Evolutionary conservation across 345 rosid species (phyloP).

Genomic region (Anastatica hierochuntica): DNA sequence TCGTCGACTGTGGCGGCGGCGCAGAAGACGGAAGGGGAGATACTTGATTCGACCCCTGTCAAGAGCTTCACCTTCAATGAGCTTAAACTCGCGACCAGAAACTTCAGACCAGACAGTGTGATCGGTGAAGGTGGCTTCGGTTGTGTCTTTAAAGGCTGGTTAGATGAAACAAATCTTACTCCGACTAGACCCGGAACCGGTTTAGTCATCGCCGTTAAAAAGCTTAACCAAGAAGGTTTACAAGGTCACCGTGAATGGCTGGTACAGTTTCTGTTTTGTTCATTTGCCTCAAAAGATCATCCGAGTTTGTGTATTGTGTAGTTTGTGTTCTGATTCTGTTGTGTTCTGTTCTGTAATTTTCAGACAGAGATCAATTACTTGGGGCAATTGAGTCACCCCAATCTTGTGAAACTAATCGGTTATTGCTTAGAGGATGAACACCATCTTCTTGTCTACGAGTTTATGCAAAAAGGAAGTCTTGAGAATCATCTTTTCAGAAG

Average conservation of each 20-base stretch:
- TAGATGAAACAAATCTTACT: slow-evolving; percentile 57
- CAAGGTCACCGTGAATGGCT: slow-evolving; percentile 99
- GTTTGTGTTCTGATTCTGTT: slow-evolving; percentile 4
- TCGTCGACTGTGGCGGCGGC: slow-evolving; percentile 43
- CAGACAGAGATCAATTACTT: slow-evolving; percentile 87
- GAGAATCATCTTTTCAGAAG: slow-evolving; percentile 93
- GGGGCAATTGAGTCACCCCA: slow-evolving; percentile 74
- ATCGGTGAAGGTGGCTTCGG: slow-evolving; percentile 98
- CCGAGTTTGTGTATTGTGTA: neutral
- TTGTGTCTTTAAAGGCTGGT: slow-evolving; percentile 93
- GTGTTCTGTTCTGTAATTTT: neutral
- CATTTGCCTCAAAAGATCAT: no score
- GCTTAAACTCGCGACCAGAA: slow-evolving; percentile 68
- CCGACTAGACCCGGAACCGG: slow-evolving; percentile 84
- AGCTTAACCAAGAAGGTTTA: slow-evolving; percentile 75
- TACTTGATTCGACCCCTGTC: slow-evolving; percentile 55
- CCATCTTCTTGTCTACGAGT: slow-evolving; percentile 86
- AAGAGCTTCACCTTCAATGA: slow-evolving; percentile 65
- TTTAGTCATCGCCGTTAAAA: slow-evolving; percentile 78
- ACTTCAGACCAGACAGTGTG: slow-evolving; percentile 90
- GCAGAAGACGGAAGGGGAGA: slow-evolving; percentile 85
- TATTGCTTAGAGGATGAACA: slow-evolving; percentile 94
- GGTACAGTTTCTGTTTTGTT: slow-evolving; percentile 25
- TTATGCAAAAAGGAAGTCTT: slow-evolving; percentile 92
- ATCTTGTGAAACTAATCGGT: slow-evolving; percentile 81